Base-by-base conservation (phyloP, 805 yeast species). In the Pichia thaimueangensis region DNA sequence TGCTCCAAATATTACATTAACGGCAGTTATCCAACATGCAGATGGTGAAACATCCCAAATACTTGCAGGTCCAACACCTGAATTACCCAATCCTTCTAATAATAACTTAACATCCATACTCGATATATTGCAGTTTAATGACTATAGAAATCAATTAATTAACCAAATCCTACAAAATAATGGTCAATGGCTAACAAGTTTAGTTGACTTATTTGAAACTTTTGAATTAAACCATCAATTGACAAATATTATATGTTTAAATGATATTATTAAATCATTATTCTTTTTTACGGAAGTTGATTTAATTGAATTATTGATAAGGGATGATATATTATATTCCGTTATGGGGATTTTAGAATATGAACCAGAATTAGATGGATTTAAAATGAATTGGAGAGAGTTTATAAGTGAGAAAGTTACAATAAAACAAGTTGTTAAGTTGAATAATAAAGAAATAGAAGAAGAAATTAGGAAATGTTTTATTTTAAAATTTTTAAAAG, bases 341-440 rank as follows among this genome's bases (percentile, higher is more conserved):
- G 64, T 86, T 4, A 73, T 82, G 11, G 95, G 96, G 1, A 82
- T 87, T 11, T 63, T 91, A 36, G 98, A 93, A 60, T 83, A 87
- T 60, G 97, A 93, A 59, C 84, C 93, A 0, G 95, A 86, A 43
- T 86, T 74, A 54, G 96, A 96, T 1, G 70, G 70, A 12, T 71
- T 72, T 49, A 88, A 86, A 60, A 86, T 96, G 4, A 82, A 86
- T 52, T 86, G 86, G 63, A 67, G 96, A 40, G 76, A 76, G 19
- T 82, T 75, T 55, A 59, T 87, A 25, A 55, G 58, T 4, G 72
- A 78, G 47, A 76, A 77, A 35, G 63, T 80, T 6, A 69, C 70
- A 31, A 82, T 85, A 63, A 82, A 82, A 58, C 82, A 82, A 50
- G 84, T 88, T 4, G 64, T 86, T 13, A 87, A 88, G 1, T 67